Evolutionary conservation across 1,139 yeast species (phyloP).

Genomic region (Scheffersomyces segobiensis): DNA sequence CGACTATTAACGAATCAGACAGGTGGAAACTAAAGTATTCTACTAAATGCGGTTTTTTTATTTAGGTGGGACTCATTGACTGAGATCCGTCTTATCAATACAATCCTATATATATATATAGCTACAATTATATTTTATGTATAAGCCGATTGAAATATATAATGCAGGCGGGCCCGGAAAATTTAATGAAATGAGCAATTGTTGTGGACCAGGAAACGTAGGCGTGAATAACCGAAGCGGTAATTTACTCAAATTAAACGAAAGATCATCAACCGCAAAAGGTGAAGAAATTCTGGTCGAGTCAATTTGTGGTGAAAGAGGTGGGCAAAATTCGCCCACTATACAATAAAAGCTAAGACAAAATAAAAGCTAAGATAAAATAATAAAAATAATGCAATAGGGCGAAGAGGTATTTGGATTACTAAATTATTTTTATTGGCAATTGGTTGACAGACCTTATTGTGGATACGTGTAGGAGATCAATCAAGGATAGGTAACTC

Average conservation of each 20-base stretch:
- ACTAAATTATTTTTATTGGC: neutral
- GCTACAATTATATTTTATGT: too few relatives aligned
- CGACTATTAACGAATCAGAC: neutral
- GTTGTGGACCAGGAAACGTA: neutral
- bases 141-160: neutral
- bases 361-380: too few relatives aligned
- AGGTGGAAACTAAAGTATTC: neutral
- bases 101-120: neutral
- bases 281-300: neutral
- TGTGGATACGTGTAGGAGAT: neutral
- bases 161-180: neutral
- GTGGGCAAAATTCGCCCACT: neutral
- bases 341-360: neutral
- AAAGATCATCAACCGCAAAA: neutral
- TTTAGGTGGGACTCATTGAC: neutral
- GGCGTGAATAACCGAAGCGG: neutral
- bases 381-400: neutral
- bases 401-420: neutral
- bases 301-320: neutral
- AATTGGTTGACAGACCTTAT: neutral
- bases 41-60: neutral
- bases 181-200: neutral
- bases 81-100: neutral
- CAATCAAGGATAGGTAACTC: neutral
- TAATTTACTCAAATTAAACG: neutral